A percentile compares a stretch with the other conserved stretches of the same genome.
These are phyloP conservation scores for Stagonosporopsis vannaccii DNA, from an alignment of 2,329 filamentous ascomycete genomes.

Conservation along the genomic window DNA sequence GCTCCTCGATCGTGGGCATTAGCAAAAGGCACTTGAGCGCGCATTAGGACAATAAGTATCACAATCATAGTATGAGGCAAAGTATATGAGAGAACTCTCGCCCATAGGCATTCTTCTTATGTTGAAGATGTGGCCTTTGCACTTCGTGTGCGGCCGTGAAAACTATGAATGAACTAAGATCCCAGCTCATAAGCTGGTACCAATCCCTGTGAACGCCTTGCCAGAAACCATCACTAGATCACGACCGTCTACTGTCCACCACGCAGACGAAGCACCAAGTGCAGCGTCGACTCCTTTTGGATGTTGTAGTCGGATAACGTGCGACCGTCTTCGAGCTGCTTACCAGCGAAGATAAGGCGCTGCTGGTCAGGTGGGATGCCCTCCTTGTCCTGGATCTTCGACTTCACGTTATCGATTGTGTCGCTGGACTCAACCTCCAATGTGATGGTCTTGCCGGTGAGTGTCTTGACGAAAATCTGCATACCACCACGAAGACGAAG, in stretches of 20 bases:
- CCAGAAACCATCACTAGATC: constrained; percentile 30
- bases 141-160: constrained; percentile 23
- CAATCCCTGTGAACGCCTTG: constrained; percentile 42
- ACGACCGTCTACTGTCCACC: constrained; percentile 57
- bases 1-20: neutral
- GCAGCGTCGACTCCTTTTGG: constrained; percentile 74
- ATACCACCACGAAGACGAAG: constrained; percentile 85
- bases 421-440: constrained; percentile 88
- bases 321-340: constrained; percentile 91
- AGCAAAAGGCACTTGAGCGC: neutral
- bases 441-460: constrained; percentile 90
- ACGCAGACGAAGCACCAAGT: constrained; percentile 68
- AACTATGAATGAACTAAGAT: constrained; percentile 41
- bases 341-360: constrained; percentile 90
- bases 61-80: neutral
- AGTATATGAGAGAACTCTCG: constrained; percentile 35
- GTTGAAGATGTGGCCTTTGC: constrained; percentile 34
- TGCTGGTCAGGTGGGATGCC: constrained; percentile 95
- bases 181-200: constrained; percentile 31
- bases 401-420: constrained; percentile 94
- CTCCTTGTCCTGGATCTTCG: constrained; percentile 79
- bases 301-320: constrained; percentile 97
- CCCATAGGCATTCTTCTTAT: constrained; percentile 43
- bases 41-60: neutral
- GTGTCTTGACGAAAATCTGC: constrained; percentile 65